Conservation (phyloP, 495 filamentous ascomycete species). For the Penicillium paxilli region DNA sequence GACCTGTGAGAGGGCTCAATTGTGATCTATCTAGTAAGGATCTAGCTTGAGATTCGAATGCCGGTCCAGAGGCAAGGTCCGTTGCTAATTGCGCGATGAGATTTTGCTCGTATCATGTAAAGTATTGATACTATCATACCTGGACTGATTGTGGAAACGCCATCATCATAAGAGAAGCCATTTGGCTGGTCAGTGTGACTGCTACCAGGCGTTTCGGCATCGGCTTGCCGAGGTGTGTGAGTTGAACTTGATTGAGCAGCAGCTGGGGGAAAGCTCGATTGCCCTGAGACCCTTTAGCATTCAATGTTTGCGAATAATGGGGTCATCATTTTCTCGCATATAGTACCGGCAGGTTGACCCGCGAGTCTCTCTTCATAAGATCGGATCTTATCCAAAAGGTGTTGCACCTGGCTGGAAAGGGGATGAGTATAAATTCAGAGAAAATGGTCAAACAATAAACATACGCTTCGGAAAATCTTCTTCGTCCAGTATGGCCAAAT, state of each 20-base stretch:
- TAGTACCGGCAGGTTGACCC: background rate
- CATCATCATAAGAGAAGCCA: conserved; percentile 2
- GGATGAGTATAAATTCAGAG: background rate
- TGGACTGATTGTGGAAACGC: conserved; percentile 13
- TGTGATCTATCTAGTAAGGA: conserved; percentile 15
- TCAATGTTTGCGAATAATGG: background rate
- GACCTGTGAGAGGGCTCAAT: background rate
- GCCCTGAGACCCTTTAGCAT: background rate
- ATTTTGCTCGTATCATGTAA: background rate
- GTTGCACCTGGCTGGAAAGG: conserved; percentile 11
- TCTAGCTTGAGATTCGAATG: conserved; percentile 25
- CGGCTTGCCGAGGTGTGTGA: background rate
- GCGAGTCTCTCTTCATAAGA: conserved; percentile 17
- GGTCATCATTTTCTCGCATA: too few relatives aligned
- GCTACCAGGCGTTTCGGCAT: background rate
- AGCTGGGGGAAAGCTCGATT: background rate
- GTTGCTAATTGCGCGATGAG: conserved; percentile 10
- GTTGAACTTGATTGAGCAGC: background rate
- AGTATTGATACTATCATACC: conserved; percentile 3
- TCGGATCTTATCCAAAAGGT: conserved; percentile 15
- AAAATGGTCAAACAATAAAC: background rate
- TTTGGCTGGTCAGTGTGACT: background rate
- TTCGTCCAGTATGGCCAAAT: conserved; percentile 15
- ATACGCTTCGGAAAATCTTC: conserved; percentile 21
- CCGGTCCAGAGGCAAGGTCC: conserved; percentile 21